Evolutionary conservation across 768 basidiomycete genomes (phyloP), one percentile per base, ranked within the genome.

Genomic region (Pulveroboletus sp.): DNA sequence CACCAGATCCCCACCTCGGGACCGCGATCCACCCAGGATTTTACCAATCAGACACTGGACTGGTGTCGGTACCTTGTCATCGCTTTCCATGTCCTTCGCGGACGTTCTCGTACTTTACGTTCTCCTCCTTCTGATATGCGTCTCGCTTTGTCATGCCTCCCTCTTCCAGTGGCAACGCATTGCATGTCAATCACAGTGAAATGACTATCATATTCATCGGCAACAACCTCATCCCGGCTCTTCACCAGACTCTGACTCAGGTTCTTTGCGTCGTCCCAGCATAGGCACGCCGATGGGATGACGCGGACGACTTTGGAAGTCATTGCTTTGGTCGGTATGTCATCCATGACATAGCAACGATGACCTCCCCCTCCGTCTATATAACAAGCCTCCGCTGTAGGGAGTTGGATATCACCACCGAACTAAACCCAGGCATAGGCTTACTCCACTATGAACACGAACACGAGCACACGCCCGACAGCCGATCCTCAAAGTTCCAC

Each of bases 331-430:
- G 5, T 8, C 21, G 26, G 37, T 36, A 35, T 49, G 48, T 35
- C 38, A 57, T 21, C 21, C 21, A 21, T 31, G 32, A 17, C 9
- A 15, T 13, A 11, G 27, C 30, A 40, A 39, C 33, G 39, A 38
- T 31, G 28, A 17, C 39, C 15, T 46, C n/a, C 8, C 4, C 26
- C n/a, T 32, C 6, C 5, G 15, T n/a, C 42, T 62, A 61, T 62
- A 61, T 44, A 51, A 51, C 31, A 17, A 24, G 33, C 21, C 39
- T 2, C n/a, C 5, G 4, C n/a, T 35, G 17, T 10, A 27, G 15
- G 15, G 6, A 8, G 17, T 3, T 6, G 9, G 14, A 1, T 27
- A 14, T 36, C n/a, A n/a, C n/a, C n/a, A n/a, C n/a, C 24, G 43
- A 53, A 21, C 37, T 6, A 31, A 27, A 45, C 10, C 10, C 17